phyloP scores from a whole-genome alignment of 805 yeast genomes.

The Myxozyma neotropica region DNA sequence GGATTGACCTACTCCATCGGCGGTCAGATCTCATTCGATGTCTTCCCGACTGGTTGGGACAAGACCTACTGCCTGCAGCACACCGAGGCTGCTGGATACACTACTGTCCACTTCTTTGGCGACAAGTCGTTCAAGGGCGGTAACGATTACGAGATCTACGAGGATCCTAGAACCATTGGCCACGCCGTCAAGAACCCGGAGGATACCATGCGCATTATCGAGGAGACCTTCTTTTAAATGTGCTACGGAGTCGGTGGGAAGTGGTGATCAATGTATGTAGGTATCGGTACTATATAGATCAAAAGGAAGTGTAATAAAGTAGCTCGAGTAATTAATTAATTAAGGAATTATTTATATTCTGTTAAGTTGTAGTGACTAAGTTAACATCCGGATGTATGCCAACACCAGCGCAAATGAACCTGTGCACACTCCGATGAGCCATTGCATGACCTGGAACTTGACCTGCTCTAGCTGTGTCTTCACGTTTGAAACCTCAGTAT shows the following conservation, averaged over 20 bases:
- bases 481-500: slow-evolving; percentile 92
- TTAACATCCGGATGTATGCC: slow-evolving; percentile 84
- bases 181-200: slow-evolving; percentile 88
- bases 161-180: slow-evolving; percentile 90
- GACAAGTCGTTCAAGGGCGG: slow-evolving; percentile 97
- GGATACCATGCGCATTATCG: slow-evolving; percentile 84
- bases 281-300: too few relatives aligned
- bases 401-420: slow-evolving; percentile 95
- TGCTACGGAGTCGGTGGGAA: not conserved
- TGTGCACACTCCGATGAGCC: slow-evolving; percentile 97
- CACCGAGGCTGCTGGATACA: slow-evolving; percentile 80
- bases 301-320: too few relatives aligned
- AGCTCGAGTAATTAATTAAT: too few relatives aligned
- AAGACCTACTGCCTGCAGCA: slow-evolving; percentile 97
- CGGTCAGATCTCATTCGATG: slow-evolving; percentile 98
- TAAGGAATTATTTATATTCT: too few relatives aligned
- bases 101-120: slow-evolving; percentile 94
- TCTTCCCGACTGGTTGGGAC: slow-evolving; percentile 99
- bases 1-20: slow-evolving; percentile 96
- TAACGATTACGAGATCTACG: slow-evolving; percentile 96
- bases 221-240: slow-evolving; percentile 61
- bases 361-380: too few relatives aligned
- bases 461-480: slow-evolving; percentile 94
- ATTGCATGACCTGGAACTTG: slow-evolving; percentile 95
- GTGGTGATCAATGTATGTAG: not conserved